phyloP scores from a whole-genome alignment of 1,284 basidiomycete species.

The Puccinia sorghi region DNA sequence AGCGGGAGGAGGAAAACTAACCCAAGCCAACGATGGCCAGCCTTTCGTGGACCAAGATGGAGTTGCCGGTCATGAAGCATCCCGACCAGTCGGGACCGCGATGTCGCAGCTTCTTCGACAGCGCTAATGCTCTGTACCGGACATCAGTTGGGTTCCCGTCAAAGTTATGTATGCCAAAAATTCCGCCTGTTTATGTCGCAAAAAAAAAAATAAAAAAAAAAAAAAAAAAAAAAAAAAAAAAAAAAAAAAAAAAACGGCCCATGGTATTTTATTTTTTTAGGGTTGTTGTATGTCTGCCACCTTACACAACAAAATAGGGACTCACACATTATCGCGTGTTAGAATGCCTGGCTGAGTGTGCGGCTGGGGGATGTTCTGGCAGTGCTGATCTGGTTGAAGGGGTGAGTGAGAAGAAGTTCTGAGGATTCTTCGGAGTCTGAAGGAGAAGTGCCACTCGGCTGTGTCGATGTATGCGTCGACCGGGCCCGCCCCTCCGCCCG shows the following conservation, averaged over 20 bases:
- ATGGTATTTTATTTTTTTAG: no score
- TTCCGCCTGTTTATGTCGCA: constrained; percentile 48
- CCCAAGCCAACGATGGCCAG: constrained; percentile 97
- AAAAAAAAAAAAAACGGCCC: no score
- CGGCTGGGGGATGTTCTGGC: no score
- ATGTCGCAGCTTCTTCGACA: constrained; percentile 82
- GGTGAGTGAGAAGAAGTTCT: neutral
- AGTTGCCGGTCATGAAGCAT: constrained; percentile 77
- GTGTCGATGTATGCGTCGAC: neutral
- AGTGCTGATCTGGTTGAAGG: neutral
- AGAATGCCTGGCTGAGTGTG: no score
- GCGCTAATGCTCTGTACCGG: constrained; percentile 72
- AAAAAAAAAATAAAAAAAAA: no score
- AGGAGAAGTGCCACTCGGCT: no score
- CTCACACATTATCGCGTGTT: no score
- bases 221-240: no score
- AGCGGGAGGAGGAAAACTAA: constrained; percentile 58
- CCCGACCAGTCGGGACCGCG: constrained; percentile 97
- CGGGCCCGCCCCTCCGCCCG: no score
- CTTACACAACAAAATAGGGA: no score
- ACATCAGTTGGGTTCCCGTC: constrained; percentile 70
- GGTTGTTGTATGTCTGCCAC: no score
- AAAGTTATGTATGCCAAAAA: constrained; percentile 64
- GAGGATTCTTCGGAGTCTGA: neutral
- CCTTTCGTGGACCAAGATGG: constrained; percentile 72